These are phyloP conservation scores for Ascocoryne sarcoides DNA, from an alignment of 2,329 filamentous ascomycete species.

Conservation along the genomic window DNA sequence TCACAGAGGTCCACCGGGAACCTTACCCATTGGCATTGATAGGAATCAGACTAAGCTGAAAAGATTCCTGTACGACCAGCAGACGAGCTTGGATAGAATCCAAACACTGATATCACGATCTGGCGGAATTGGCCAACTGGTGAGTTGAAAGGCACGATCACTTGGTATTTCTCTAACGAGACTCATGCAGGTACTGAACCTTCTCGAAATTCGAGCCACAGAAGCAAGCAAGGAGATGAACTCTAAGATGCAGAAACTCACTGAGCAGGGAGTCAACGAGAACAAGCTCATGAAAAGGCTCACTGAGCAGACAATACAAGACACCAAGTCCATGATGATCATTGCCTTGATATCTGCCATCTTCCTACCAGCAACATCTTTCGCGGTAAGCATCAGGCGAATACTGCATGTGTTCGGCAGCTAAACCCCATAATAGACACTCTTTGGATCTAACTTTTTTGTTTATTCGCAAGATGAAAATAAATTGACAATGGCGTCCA, in stretches of 20 bases:
- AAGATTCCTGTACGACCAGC: constrained; percentile 2
- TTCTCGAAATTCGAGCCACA: constrained; percentile 1
- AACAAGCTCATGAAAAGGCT: constrained; percentile 3
- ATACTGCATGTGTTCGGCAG: neutral
- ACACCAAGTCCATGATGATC: constrained; percentile 2
- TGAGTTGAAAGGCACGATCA: constrained; percentile 1
- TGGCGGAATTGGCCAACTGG: constrained; percentile 1
- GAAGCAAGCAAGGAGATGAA: constrained; percentile 3
- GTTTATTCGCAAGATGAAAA: constrained; percentile 2
- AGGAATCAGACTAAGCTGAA: constrained; percentile 1
- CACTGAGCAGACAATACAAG: constrained; percentile 1
- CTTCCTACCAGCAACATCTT: neutral
- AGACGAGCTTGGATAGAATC: constrained; percentile 1
- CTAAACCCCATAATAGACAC: neutral
- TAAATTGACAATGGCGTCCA: constrained; percentile 1
- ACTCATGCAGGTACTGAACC: neutral
- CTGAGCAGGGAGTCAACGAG: constrained; percentile 1
- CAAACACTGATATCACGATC: constrained; percentile 1
- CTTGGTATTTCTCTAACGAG: neutral
- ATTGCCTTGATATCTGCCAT: constrained; percentile 1
- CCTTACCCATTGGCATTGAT: neutral
- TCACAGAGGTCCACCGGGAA: neutral
- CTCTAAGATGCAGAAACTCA: constrained; percentile 1
- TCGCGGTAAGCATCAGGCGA: neutral
- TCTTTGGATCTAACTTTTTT: constrained; percentile 2